Evolutionary conservation across 805 yeast species (phyloP).

Genomic region (Ogataea wickerhamii): DNA sequence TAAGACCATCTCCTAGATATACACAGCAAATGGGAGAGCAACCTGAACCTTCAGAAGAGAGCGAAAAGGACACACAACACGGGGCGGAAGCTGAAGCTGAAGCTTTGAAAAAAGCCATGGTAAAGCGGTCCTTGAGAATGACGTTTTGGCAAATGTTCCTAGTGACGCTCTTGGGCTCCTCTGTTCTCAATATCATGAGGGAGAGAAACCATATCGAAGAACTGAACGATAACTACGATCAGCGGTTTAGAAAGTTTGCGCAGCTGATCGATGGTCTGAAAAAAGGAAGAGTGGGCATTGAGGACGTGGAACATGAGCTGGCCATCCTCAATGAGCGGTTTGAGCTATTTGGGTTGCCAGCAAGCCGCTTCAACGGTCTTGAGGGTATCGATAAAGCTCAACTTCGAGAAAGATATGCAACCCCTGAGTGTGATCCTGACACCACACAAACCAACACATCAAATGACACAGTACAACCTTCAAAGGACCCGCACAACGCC

Average conservation of each 20-base stretch:
- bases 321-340: constrained; percentile 41
- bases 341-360: constrained; percentile 29
- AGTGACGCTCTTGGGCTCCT: constrained; percentile 33
- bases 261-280: constrained; percentile 17
- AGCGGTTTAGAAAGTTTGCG: constrained; percentile 37
- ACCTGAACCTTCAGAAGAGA: constrained; percentile 19
- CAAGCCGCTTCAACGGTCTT: constrained; percentile 15
- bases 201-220: constrained; percentile 42
- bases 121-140: constrained; percentile 30
- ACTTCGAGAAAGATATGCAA: background rate
- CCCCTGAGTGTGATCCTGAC: background rate
- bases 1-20: constrained; percentile 22
- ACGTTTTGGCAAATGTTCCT: constrained; percentile 31
- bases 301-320: constrained; percentile 41
- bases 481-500: background rate
- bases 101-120: constrained; percentile 22
- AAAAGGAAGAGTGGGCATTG: constrained; percentile 22
- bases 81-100: constrained; percentile 17
- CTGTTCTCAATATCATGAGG: constrained; percentile 46
- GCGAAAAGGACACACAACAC: constrained; percentile 7
- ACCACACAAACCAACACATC: too few relatives aligned
- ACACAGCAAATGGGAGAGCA: constrained; percentile 26
- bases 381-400: constrained; percentile 8
- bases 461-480: background rate
- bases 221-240: constrained; percentile 36